These are phyloP conservation scores for Sporobolomyces phaffii DNA, from an alignment of 768 basidiomycete genomes.

Conservation along the genomic window DNA sequence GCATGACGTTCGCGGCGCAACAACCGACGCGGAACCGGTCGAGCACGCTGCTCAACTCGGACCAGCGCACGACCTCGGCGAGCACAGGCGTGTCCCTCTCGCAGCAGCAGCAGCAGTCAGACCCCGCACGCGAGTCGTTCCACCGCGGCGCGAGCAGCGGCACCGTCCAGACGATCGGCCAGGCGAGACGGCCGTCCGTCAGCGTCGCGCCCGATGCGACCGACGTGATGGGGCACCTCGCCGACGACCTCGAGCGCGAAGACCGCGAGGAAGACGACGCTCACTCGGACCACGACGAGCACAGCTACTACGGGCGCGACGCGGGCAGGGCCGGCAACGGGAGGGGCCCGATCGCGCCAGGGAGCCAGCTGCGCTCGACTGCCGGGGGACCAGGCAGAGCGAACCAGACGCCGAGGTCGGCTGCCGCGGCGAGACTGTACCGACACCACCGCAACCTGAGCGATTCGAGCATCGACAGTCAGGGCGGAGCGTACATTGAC, in stretches of 20 bases:
- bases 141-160: slow-evolving; percentile 4
- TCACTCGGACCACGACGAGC: not conserved
- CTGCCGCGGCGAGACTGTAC: slow-evolving; percentile 38
- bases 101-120: not conserved
- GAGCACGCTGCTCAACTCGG: slow-evolving; percentile 18
- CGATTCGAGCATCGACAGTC: slow-evolving; percentile 43
- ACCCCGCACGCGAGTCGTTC: not conserved
- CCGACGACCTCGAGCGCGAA: slow-evolving; percentile 35
- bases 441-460: slow-evolving; percentile 41
- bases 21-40: slow-evolving; percentile 4
- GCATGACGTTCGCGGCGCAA: slow-evolving; percentile 16
- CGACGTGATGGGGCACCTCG: slow-evolving; percentile 34
- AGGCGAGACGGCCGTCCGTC: slow-evolving; percentile 3
- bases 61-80: not conserved
- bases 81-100: not conserved
- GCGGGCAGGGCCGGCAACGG: not conserved
- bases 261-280: slow-evolving; percentile 25
- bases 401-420: slow-evolving; percentile 15
- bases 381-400: not conserved
- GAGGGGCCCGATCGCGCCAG: not conserved
- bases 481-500: slow-evolving; percentile 42
- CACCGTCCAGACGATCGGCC: not conserved
- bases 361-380: not conserved
- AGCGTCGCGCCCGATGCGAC: slow-evolving; percentile 7
- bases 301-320: slow-evolving; percentile 17